A percentile compares a stretch with the other conserved stretches of the same genome.
Evolutionary conservation across 2,329 filamentous ascomycete species (phyloP).

Genomic region (Emydomyces testavorans): DNA sequence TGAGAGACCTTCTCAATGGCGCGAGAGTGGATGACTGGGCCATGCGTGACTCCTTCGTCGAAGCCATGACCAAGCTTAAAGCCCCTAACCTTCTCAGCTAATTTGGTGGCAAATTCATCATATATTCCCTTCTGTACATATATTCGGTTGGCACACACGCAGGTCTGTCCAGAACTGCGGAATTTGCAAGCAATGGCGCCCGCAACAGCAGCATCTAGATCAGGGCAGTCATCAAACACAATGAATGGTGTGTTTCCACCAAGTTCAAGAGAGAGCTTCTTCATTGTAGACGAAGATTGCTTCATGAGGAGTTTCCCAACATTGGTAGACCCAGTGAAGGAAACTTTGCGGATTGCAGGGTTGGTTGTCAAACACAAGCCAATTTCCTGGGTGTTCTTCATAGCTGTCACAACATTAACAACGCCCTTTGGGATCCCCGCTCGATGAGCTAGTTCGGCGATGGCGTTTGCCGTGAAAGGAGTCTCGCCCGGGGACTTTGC

Average conservation of each 20-base stretch:
- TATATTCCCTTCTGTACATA: conserved; percentile 44
- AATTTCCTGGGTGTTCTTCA: conserved; percentile 67
- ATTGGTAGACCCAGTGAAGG: conserved; percentile 70
- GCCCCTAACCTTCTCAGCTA: conserved; percentile 42
- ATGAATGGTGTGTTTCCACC: conserved; percentile 95
- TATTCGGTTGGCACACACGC: conserved; percentile 61
- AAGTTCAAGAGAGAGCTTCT: conserved; percentile 81
- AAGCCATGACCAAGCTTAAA: conserved; percentile 41
- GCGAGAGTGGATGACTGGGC: conserved; percentile 58
- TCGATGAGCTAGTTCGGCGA: conserved; percentile 74
- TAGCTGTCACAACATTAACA: conserved; percentile 73
- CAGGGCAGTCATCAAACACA: conserved; percentile 80
- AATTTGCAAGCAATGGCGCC: conserved; percentile 84
- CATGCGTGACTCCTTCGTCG: conserved; percentile 37
- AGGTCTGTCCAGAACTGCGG: conserved; percentile 89
- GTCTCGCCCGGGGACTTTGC: conserved; percentile 87
- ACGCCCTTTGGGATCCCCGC: conserved; percentile 86
- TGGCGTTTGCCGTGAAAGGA: conserved; percentile 75
- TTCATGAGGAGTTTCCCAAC: conserved; percentile 73
- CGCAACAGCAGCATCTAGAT: conserved; percentile 70
- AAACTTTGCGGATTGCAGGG: conserved; percentile 72
- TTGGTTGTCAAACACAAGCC: conserved; percentile 66
- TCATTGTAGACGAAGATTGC: conserved; percentile 70
- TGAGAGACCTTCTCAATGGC: conserved; percentile 67
- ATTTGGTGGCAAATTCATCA: conserved; percentile 44